These are phyloP conservation scores for Trichosporon ovoides DNA, from an alignment of 1,284 basidiomycete species.

Conservation along the genomic window DNA sequence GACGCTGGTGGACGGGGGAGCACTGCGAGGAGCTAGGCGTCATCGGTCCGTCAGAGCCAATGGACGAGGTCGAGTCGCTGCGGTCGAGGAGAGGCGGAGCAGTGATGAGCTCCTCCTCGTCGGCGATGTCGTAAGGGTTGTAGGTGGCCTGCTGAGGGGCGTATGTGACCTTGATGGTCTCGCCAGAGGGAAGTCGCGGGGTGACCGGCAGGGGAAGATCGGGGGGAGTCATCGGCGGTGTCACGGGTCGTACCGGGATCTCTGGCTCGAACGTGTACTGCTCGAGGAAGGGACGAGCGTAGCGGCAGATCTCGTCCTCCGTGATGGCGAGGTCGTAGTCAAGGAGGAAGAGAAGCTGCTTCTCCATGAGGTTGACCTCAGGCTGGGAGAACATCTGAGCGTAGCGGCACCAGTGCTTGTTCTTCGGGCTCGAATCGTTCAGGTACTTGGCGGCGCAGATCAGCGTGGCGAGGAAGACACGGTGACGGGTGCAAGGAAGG, in stretches of 20 bases:
- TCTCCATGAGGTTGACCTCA: conserved; percentile 91
- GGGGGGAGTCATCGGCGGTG: conserved; percentile 27
- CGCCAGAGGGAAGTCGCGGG: conserved; percentile 24
- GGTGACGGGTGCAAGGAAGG: conserved; percentile 87
- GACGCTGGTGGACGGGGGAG: conserved; percentile 2
- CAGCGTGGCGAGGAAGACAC: conserved; percentile 91
- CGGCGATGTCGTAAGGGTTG: conserved; percentile 5
- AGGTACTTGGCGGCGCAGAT: conserved; percentile 97
- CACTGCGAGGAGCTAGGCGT: conserved; percentile 23
- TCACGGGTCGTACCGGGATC: conserved; percentile 22
- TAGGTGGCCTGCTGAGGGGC: conserved; percentile 2
- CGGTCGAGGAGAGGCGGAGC: conserved; percentile 46
- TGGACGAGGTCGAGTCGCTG: conserved; percentile 45
- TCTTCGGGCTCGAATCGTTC: conserved; percentile 93
- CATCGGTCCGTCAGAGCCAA: conserved; percentile 41
- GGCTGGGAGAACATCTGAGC: conserved; percentile 59
- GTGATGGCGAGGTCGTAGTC: conserved; percentile 57
- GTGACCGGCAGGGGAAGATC: conserved; percentile 34
- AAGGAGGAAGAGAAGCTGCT: conserved; percentile 81
- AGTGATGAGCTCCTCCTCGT: conserved; percentile 21
- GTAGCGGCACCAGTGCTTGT: conserved; percentile 82
- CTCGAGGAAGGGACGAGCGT: conserved; percentile 66
- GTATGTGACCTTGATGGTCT: conserved; percentile 11
- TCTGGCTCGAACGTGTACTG: conserved; percentile 18
- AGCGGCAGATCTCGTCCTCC: conserved; percentile 64